A percentile compares a stretch with the other conserved stretches of the same genome.
These are phyloP conservation scores for Trypanosoma avium DNA, from an alignment of 208 protist genomes.

Conservation along the genomic window DNA sequence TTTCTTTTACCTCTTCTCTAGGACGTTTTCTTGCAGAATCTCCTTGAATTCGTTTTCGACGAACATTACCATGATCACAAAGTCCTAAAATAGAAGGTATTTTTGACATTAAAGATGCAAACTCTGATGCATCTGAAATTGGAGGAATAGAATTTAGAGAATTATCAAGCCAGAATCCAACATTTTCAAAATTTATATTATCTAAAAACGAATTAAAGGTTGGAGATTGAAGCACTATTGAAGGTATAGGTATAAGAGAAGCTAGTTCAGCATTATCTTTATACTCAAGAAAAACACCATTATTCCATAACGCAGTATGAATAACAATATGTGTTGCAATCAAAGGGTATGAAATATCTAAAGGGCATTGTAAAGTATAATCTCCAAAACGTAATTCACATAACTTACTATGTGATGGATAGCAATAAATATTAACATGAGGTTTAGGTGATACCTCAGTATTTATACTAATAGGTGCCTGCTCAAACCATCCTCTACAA, in stretches of 20 bases:
- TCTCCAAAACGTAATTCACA: conserved; percentile 33
- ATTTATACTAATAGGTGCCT: conserved; percentile 41
- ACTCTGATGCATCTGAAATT: conserved; percentile 42
- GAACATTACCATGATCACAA: conserved; percentile 49
- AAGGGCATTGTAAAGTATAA: conserved; percentile 61
- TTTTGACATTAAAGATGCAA: conserved; percentile 49
- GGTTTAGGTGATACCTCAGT: conserved; percentile 35
- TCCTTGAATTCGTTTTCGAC: conserved; percentile 25
- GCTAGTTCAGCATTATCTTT: conserved; percentile 17
- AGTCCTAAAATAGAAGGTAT: conserved; percentile 40
- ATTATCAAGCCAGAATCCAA: conserved; percentile 74
- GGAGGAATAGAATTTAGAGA: conserved; percentile 43
- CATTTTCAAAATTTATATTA: conserved; percentile 27
- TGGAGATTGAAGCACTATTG: conserved; percentile 48
- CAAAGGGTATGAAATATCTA: conserved; percentile 78
- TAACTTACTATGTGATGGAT: conserved; percentile 53
- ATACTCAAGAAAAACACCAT: conserved; percentile 70
- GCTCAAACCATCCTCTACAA: conserved; percentile 83
- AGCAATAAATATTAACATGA: conserved; percentile 53
- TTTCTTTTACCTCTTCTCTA: conserved; percentile 18
- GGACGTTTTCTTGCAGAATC: conserved; percentile 2
- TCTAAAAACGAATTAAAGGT: conserved; percentile 56
- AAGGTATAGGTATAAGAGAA: conserved; percentile 50
- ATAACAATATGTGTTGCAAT: conserved; percentile 64
- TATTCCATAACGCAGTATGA: conserved; percentile 80